A percentile compares a stretch with the other conserved stretches of the same genome.
Evolutionary conservation across 257 asterid species (phyloP).

Genomic region (Coffea canephora): DNA sequence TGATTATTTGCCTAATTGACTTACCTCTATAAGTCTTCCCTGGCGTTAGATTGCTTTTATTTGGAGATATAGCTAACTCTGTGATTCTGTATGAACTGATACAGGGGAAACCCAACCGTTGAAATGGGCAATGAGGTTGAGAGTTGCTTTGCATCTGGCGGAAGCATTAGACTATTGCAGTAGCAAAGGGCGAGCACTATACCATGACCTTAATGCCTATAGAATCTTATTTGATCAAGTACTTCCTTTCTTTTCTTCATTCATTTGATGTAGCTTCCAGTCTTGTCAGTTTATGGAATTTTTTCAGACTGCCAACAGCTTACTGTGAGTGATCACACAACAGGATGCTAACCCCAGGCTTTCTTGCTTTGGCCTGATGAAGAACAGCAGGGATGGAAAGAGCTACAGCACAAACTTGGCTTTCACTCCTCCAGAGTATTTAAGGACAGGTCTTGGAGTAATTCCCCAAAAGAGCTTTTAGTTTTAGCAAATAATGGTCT

Average conservation of each 20-base stretch:
- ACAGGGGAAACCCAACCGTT: constrained; percentile 46
- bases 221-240: constrained; percentile 51
- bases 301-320: constrained; percentile 13
- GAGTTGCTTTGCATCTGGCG: constrained; percentile 46
- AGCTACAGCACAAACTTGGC: constrained; percentile 50
- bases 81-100: constrained; percentile 6
- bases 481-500: background rate
- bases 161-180: constrained; percentile 56
- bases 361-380: constrained; percentile 54
- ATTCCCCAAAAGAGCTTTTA: background rate
- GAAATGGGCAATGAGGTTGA: constrained; percentile 53
- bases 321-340: constrained; percentile 2
- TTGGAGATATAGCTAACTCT: background rate
- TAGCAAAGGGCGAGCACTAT: constrained; percentile 45
- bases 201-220: constrained; percentile 52
- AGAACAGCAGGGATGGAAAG: constrained; percentile 52
- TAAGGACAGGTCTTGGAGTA: constrained; percentile 35
- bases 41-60: background rate
- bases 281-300: background rate
- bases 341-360: constrained; percentile 50
- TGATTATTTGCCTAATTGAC: background rate
- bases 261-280: background rate
- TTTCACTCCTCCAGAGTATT: constrained; percentile 49
- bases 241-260: background rate
- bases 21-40: background rate